These are phyloP conservation scores for Solanum habrochaites DNA, from an alignment of 257 asterid genomes.

Conservation along the genomic window DNA sequence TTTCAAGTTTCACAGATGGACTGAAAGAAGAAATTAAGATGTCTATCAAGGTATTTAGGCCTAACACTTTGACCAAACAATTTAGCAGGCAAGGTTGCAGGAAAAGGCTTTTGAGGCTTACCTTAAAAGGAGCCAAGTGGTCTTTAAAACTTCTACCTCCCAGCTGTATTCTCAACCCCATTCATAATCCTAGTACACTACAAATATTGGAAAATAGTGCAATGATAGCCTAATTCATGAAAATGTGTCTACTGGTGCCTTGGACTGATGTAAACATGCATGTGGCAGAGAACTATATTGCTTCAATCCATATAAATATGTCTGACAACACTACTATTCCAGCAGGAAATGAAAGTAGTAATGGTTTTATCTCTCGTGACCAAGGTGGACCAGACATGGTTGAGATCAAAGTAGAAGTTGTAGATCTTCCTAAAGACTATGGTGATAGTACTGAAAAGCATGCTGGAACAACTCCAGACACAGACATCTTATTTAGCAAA, in stretches of 20 bases:
- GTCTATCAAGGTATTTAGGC: not conserved
- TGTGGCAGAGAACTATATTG: not conserved
- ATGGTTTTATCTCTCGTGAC: not conserved
- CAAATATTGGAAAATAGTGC: not conserved
- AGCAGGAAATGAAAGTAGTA: not conserved
- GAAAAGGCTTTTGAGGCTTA: not conserved
- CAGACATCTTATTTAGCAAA: not conserved
- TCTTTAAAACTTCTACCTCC: not conserved
- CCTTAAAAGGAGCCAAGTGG: not conserved
- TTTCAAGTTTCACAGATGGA: not conserved
- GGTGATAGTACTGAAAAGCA: not conserved
- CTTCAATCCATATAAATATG: not conserved
- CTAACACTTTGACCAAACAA: not conserved
- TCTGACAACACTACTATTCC: not conserved
- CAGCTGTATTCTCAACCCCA: not conserved
- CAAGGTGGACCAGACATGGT: not conserved
- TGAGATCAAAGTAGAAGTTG: not conserved
- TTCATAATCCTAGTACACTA: not conserved
- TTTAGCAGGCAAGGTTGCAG: not conserved
- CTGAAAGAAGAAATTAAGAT: not conserved
- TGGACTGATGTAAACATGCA: not conserved
- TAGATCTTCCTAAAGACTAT: not conserved
- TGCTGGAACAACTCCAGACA: not conserved
- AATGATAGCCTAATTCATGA: not conserved
- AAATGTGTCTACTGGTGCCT: not conserved